phyloP scores from a whole-genome alignment of 495 filamentous ascomycete species.

The Acidomyces sp. region DNA sequence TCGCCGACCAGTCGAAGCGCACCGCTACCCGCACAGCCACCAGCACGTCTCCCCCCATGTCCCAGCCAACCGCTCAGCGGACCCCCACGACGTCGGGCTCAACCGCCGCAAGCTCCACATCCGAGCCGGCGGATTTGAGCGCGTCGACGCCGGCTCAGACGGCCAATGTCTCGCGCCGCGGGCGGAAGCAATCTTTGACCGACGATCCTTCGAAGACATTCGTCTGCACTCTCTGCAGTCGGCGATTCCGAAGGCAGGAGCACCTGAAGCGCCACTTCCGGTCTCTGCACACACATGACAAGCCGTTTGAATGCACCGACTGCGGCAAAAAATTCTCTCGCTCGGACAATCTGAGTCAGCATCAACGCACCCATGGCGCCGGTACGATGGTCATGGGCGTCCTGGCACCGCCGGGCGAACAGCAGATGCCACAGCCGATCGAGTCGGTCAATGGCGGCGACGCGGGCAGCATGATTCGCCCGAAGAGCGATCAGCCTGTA shows the following conservation, averaged over 20 bases:
- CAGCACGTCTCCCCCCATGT: constrained; percentile 19
- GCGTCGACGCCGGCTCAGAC: constrained; percentile 30
- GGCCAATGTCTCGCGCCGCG: constrained; percentile 73
- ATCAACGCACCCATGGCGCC: constrained; percentile 83
- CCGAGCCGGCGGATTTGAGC: constrained; percentile 25
- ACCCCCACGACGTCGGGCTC: constrained; percentile 28
- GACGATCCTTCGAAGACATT: constrained; percentile 98
- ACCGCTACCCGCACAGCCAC: constrained; percentile 8
- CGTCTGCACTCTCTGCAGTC: constrained; percentile 86
- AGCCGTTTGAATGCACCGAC: constrained; percentile 93
- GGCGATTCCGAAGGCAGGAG: constrained; percentile 96
- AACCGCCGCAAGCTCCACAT: constrained; percentile 19
- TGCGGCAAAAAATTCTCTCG: constrained; percentile 99
- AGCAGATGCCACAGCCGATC: constrained; percentile 27
- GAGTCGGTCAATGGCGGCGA: constrained; percentile 19
- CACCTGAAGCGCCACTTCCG: constrained; percentile 98
- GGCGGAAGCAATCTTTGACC: constrained; percentile 95
- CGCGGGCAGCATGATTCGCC: constrained; percentile 15
- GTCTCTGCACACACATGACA: constrained; percentile 94
- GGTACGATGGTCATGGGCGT: constrained; percentile 83
- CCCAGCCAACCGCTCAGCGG: constrained; percentile 27
- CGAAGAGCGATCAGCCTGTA: constrained; percentile 16
- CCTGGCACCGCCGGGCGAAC: constrained; percentile 50
- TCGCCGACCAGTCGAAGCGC: constrained; percentile 2
- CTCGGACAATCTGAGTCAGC: constrained; percentile 92